Evolutionary conservation across 1,284 basidiomycete species (phyloP).

Genomic region (Trichosporon inkin): DNA sequence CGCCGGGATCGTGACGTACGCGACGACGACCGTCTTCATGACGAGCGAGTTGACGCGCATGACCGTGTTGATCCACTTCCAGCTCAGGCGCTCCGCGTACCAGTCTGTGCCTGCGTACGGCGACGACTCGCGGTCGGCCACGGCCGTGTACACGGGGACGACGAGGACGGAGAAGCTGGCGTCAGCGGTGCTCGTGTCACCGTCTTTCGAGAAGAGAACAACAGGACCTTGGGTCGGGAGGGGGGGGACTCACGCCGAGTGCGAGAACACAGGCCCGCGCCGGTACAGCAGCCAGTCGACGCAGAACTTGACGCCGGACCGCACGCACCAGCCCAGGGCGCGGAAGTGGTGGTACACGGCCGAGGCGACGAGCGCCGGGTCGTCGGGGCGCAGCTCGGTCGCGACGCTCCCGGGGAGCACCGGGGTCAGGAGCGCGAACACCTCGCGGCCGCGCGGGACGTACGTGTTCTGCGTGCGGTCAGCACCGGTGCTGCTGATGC

Average conservation of each 20-base stretch:
- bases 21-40: conserved; percentile 88
- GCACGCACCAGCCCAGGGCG: conserved; percentile 96
- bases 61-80: conserved; percentile 95
- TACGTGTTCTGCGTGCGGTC: conserved; percentile 21
- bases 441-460: not conserved
- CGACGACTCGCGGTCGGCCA: conserved; percentile 62
- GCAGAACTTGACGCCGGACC: conserved; percentile 95
- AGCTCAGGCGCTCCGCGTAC: conserved; percentile 70
- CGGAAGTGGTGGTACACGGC: conserved; percentile 92
- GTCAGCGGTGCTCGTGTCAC: not conserved
- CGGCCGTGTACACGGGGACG: conserved; percentile 83
- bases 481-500: no score
- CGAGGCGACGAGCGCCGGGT: conserved; percentile 89
- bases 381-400: conserved; percentile 58
- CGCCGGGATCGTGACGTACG: conserved; percentile 84
- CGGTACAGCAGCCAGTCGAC: conserved; percentile 93
- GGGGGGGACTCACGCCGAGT: conserved; percentile 74
- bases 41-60: conserved; percentile 97
- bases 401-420: conserved; percentile 25
- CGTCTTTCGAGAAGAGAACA: no score
- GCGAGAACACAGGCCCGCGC: conserved; percentile 87
- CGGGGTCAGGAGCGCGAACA: conserved; percentile 32
- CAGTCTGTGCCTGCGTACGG: conserved; percentile 53
- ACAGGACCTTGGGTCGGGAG: conserved; percentile 16
- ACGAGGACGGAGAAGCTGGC: conserved; percentile 78